Evolutionary conservation across 768 basidiomycete species (phyloP).

Genomic region (Trametes meyenii): DNA sequence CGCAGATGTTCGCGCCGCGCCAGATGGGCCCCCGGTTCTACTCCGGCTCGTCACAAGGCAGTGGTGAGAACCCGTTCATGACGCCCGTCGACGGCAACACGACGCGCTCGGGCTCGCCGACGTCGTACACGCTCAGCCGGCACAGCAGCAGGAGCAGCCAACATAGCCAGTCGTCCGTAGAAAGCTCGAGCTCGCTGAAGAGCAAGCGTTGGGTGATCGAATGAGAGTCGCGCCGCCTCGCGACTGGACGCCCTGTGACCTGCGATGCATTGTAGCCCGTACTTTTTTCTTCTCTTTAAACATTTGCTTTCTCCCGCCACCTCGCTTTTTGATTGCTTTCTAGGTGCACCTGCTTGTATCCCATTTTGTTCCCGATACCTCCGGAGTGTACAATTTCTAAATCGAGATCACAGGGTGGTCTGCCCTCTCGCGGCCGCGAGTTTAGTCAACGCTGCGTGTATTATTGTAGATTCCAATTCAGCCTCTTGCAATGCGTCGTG

Average conservation of each 20-base stretch:
- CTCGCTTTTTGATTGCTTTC: background rate
- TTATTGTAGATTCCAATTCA: conserved; percentile 22
- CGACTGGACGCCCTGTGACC: conserved; percentile 4
- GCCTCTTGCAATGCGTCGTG: conserved; percentile 15
- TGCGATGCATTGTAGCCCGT: background rate
- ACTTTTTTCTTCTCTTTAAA: conserved; percentile 3
- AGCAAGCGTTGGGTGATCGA: conserved; percentile 58
- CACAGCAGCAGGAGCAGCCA: conserved; percentile 44
- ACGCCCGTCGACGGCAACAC: conserved; percentile 17
- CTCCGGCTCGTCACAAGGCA: conserved; percentile 12
- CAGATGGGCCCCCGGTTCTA: conserved; percentile 53
- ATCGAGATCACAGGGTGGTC: conserved; percentile 8
- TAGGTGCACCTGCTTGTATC: conserved; percentile 1
- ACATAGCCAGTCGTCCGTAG: conserved; percentile 38
- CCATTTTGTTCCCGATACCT: conserved; percentile 5
- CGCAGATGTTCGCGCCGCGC: conserved; percentile 42
- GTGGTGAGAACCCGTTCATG: conserved; percentile 43
- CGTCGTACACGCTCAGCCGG: conserved; percentile 31
- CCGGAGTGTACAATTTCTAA: conserved; percentile 1
- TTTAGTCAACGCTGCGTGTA: conserved; percentile 18
- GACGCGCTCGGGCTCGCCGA: background rate
- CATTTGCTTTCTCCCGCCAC: conserved; percentile 1
- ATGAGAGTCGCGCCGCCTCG: conserved; percentile 36
- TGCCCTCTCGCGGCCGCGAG: background rate
- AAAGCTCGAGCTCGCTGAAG: conserved; percentile 27